These are phyloP conservation scores for Clonostachys byssicola DNA, from an alignment of 2,329 filamentous ascomycete species.

Conservation along the genomic window DNA sequence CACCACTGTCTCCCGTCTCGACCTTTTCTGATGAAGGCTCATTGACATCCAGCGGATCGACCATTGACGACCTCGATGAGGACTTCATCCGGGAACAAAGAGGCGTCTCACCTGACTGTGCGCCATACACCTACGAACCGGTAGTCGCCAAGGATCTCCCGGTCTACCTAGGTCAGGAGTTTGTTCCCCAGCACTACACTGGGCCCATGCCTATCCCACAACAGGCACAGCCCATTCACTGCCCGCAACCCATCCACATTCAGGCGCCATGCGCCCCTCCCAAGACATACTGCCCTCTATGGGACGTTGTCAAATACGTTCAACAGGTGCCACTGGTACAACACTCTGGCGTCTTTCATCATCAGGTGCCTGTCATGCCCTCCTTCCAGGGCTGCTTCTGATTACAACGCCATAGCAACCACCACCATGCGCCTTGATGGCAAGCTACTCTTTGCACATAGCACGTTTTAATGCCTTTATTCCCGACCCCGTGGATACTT, in stretches of 20 bases:
- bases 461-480: too few species aligned
- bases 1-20: conserved; percentile 44
- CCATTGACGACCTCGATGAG: conserved; percentile 45
- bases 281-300: conserved; percentile 45
- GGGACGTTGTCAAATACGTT: conserved; percentile 49
- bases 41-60: conserved; percentile 48
- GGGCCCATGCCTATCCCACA: conserved; percentile 20
- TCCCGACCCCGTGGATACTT: too few species aligned
- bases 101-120: conserved; percentile 27
- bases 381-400: conserved; percentile 46
- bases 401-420: not conserved
- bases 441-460: too few species aligned
- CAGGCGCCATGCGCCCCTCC: conserved; percentile 28
- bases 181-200: conserved; percentile 37
- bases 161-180: conserved; percentile 39
- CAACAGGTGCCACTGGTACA: conserved; percentile 43
- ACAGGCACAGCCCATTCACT: conserved; percentile 13
- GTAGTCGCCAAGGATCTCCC: conserved; percentile 35
- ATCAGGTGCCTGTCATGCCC: conserved; percentile 46
- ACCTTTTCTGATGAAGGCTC: conserved; percentile 51
- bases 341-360: conserved; percentile 45
- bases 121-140: conserved; percentile 37
- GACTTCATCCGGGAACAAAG: conserved; percentile 41
- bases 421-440: too few species aligned
- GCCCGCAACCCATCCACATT: conserved; percentile 12